Evolutionary conservation across 2,329 filamentous ascomycete species (phyloP).

Genomic region (Xylariaceae sp.): DNA sequence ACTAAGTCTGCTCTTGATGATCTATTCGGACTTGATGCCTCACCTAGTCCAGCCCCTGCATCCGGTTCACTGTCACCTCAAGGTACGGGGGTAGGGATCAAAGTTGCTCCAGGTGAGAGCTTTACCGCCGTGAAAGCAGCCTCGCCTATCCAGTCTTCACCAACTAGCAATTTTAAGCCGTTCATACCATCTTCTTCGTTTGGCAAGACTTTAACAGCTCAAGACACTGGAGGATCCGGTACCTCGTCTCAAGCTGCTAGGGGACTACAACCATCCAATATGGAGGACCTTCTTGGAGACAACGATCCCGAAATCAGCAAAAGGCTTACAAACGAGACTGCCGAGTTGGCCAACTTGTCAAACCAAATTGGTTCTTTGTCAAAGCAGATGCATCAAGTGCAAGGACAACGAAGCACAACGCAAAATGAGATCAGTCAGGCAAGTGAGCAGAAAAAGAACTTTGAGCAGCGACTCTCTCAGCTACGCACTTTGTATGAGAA

Average conservation of each 20-base stretch:
- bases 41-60: constrained; percentile 59
- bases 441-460: constrained; percentile 87
- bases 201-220: constrained; percentile 79
- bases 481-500: constrained; percentile 90
- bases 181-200: constrained; percentile 94
- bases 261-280: constrained; percentile 27
- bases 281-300: constrained; percentile 88
- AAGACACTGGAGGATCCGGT: constrained; percentile 72
- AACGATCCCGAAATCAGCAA: constrained; percentile 87
- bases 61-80: constrained; percentile 74
- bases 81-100: constrained; percentile 58
- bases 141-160: constrained; percentile 60
- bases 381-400: constrained; percentile 93
- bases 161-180: constrained; percentile 73
- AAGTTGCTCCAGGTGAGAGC: constrained; percentile 61
- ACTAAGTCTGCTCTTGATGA: constrained; percentile 90
- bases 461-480: constrained; percentile 86
- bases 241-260: constrained; percentile 48
- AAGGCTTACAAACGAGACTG: constrained; percentile 86
- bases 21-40: constrained; percentile 87
- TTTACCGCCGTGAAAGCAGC: constrained; percentile 63
- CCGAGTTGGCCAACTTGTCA: constrained; percentile 92
- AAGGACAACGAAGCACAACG: constrained; percentile 77
- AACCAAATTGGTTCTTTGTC: constrained; percentile 92
- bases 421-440: constrained; percentile 85